Conservation (phyloP, 805 yeast genomes). For the Cyberlindnera americana region DNA sequence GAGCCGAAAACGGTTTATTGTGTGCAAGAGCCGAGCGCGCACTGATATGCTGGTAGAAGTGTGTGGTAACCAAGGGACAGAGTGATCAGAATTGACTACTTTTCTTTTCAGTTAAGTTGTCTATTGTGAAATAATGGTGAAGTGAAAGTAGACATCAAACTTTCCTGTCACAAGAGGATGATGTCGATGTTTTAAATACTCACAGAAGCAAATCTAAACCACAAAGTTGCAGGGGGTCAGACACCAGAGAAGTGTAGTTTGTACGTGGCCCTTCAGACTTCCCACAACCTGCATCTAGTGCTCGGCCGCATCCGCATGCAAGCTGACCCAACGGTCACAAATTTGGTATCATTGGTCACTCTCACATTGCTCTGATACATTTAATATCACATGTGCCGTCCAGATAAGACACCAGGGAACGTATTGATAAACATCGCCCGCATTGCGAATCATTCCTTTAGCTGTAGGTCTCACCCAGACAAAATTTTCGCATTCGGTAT, state of each 20-base stretch:
- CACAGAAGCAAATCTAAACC: not conserved
- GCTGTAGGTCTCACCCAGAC: too few relatives aligned
- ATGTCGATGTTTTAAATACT: not conserved
- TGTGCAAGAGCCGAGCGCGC: conserved; percentile 1
- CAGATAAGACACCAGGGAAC: not conserved
- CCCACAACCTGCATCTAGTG: conserved; percentile 3
- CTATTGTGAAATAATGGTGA: too few relatives aligned
- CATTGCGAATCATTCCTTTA: too few relatives aligned
- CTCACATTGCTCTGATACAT: not conserved
- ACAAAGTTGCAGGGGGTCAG: not conserved
- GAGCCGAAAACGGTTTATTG: conserved; percentile 1
- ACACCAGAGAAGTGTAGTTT: not conserved
- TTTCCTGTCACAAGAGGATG: not conserved
- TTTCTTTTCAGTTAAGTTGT: too few relatives aligned
- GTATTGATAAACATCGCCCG: too few relatives aligned
- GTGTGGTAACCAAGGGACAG: not conserved
- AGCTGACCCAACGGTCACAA: conserved; percentile 7
- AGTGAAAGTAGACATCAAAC: too few relatives aligned
- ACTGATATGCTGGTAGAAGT: not conserved
- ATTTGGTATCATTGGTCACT: not conserved
- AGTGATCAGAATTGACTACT: too few relatives aligned
- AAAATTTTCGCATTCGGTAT: too few relatives aligned
- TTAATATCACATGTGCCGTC: not conserved
- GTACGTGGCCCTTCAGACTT: not conserved
- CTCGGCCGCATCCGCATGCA: conserved; percentile 4